A percentile compares a stretch with the other conserved stretches of the same genome.
Evolutionary conservation across 345 rosid species (phyloP).

Genomic region (Garcia nutans): DNA sequence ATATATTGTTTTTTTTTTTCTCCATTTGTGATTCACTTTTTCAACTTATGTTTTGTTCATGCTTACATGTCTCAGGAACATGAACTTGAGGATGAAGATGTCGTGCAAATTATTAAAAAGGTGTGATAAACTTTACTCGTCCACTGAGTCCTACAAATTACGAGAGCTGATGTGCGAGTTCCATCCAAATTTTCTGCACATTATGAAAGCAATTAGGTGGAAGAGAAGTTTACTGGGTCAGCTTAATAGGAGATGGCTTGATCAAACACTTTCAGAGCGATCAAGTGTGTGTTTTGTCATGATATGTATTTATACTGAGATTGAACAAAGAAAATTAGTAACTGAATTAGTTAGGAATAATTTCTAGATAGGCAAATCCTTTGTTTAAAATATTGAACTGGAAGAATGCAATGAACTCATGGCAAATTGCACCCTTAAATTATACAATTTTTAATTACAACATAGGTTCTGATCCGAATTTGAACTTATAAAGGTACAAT

Average conservation of each 20-base stretch:
- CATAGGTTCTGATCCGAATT: too few relatives aligned
- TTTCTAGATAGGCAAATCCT: too few relatives aligned
- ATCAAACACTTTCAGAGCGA: constrained; percentile 12
- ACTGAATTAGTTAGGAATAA: neutral
- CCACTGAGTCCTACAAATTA: neutral
- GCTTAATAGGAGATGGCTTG: constrained; percentile 17
- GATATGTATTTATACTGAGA: neutral
- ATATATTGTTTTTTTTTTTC: neutral
- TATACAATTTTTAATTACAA: too few relatives aligned
- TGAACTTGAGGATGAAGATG: constrained; percentile 98
- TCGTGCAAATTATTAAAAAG: constrained; percentile 93
- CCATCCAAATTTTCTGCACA: constrained; percentile 5
- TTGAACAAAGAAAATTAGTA: neutral
- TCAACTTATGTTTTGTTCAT: constrained; percentile 7
- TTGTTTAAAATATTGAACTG: neutral
- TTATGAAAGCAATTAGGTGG: neutral
- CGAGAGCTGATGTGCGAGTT: neutral
- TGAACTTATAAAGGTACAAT: too few relatives aligned
- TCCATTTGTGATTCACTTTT: neutral
- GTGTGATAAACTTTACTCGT: constrained; percentile 37
- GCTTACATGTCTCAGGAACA: constrained; percentile 59
- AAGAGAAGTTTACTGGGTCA: neutral
- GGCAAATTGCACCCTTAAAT: too few relatives aligned
- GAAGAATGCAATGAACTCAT: too few relatives aligned
- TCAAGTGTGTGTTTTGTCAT: neutral